Base-by-base conservation (phyloP, 768 basidiomycete genomes). In the Suillus spraguei region DNA sequence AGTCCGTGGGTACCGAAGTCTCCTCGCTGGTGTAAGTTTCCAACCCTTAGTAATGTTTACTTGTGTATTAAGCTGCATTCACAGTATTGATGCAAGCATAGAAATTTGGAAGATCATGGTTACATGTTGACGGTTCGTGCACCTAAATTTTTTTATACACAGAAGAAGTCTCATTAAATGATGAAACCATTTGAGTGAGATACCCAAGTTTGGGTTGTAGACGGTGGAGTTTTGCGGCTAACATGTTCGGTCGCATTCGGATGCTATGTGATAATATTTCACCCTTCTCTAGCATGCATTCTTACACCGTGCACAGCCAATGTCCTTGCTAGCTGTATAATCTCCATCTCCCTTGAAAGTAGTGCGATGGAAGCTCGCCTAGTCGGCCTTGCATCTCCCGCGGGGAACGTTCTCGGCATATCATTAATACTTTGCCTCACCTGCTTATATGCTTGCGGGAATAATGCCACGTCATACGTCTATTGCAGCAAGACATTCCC, bases 371-470 rank as follows among this genome's bases (percentile, higher is more conserved):
- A 49, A 50, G 46, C 47, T 24, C 13, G 7, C 17, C 24, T 16
- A 33, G 16, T 50, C 9, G 28, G 28, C 16, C 49, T 2, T 47
- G 13, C 42, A 9, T 3, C 32, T 17, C 58, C 33, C 63, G 32
- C 33, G 38, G 28, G 24, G 42, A 39, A 60, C 8, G 33, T 32
- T 32, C 49, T 39, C 39, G 59, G 63, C 7, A 32, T 60, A 36
- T 38, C 41, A n/a, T 64, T 60, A 22, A 46, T 54, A 42, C 61
- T 64, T 41, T 17, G 11, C 17, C 55, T 61, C 50, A 54, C 60
- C 6, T 64, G 47, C 60, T 53, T 60, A 22, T 53, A 64, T 33
- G 50, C 63, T 22, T 35, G 60, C 33, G 32, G 53, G 44, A 64
- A 47, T 8, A 41, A 58, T 44, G 60, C 60, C 13, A 61, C 35